These are phyloP conservation scores for Pilobolus umbonatus DNA, from an alignment of 192 early-diverging fungal genomes.

Conservation along the genomic window DNA sequence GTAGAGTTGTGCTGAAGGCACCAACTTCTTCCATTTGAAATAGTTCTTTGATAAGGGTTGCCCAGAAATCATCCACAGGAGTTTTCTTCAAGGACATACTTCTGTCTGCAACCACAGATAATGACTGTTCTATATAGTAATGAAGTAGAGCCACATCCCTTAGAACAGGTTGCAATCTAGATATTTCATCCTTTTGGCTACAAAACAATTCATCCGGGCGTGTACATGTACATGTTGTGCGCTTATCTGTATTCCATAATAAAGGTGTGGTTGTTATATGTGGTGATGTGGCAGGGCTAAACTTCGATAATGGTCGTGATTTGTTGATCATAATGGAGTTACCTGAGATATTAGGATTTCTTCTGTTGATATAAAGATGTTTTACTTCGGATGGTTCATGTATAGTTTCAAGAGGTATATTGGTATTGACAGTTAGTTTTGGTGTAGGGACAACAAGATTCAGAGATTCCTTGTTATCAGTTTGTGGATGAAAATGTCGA, in stretches of 20 bases:
- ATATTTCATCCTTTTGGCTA: slow-evolving; percentile 19
- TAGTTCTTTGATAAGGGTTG: slow-evolving; percentile 32
- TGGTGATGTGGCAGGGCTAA: slow-evolving; percentile 14
- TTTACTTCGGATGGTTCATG: not conserved
- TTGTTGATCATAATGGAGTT: not conserved
- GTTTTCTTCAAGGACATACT: slow-evolving; percentile 39
- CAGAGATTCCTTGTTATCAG: not conserved
- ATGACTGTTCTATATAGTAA: slow-evolving; percentile 45
- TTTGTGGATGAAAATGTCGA: slow-evolving; percentile 7
- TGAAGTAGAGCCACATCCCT: slow-evolving; percentile 47
- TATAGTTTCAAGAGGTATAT: not conserved
- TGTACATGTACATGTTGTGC: slow-evolving; percentile 14
- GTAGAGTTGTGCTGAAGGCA: slow-evolving; percentile 30
- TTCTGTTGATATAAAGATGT: not conserved
- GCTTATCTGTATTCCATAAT: slow-evolving; percentile 11
- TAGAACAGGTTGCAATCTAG: slow-evolving; percentile 14
- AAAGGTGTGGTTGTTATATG: not conserved
- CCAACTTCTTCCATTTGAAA: slow-evolving; percentile 24
- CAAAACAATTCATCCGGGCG: slow-evolving; percentile 21
- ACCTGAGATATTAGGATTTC: not conserved
- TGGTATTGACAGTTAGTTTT: not conserved
- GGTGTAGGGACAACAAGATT: not conserved
- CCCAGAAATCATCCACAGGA: slow-evolving; percentile 37
- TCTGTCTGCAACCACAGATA: slow-evolving; percentile 41
- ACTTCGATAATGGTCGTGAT: slow-evolving; percentile 8